Evolutionary conservation across 1,284 basidiomycete species (phyloP).

Genomic region (Moesziomyces aphidis): DNA sequence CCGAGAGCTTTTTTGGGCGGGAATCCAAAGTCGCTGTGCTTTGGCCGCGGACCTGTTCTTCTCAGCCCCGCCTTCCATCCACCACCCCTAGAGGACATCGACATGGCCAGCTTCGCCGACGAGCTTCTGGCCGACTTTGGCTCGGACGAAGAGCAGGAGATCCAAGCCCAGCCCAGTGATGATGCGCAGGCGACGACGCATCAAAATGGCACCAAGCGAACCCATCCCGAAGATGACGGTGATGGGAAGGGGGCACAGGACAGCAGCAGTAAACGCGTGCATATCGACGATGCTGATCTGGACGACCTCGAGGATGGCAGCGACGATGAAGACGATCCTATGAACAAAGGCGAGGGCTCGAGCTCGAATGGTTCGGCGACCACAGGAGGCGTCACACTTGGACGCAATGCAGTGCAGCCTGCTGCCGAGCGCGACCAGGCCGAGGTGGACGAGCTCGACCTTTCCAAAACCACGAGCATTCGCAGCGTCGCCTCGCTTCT

Average conservation of each 20-base stretch:
- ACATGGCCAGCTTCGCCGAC: conserved; percentile 75
- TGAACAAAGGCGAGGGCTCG: conserved; percentile 10
- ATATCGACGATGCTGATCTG: conserved; percentile 57
- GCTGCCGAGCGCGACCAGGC: conserved; percentile 92
- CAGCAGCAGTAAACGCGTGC: conserved; percentile 26
- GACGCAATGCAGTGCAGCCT: conserved; percentile 88
- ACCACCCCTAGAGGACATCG: not conserved
- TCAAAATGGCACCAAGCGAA: conserved; percentile 58
- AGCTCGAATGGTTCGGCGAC: conserved; percentile 17
- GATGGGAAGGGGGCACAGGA: conserved; percentile 61
- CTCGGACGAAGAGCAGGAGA: conserved; percentile 70
- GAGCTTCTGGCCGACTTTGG: conserved; percentile 86
- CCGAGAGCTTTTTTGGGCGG: conserved; percentile 8
- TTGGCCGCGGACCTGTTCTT: conserved; percentile 10
- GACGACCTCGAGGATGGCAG: conserved; percentile 50
- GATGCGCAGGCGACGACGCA: conserved; percentile 58
- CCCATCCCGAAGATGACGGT: conserved; percentile 70
- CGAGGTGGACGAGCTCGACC: conserved; percentile 91
- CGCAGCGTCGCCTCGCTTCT: conserved; percentile 88
- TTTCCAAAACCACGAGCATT: conserved; percentile 86
- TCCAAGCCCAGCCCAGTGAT: conserved; percentile 54
- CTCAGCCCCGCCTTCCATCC: not conserved
- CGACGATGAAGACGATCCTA: conserved; percentile 36
- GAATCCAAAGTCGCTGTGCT: not conserved
- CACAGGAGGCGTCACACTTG: conserved; percentile 68